phyloP scores from a whole-genome alignment of 2,329 filamentous ascomycete species.

The Sporothrix mexicana region DNA sequence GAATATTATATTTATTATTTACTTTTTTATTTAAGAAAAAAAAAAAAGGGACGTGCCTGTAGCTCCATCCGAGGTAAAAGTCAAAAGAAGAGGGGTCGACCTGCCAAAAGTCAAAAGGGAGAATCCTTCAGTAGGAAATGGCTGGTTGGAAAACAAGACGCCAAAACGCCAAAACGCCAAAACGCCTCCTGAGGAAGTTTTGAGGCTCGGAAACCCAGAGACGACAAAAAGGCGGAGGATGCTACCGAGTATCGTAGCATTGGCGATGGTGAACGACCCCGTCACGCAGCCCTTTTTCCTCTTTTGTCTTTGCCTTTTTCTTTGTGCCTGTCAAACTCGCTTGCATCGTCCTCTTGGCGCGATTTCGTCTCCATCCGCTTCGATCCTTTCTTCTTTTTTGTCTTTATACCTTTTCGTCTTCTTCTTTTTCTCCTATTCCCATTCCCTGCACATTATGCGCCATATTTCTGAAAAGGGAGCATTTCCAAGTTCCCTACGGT shows the following conservation, averaged over 20 bases:
- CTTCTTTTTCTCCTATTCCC: neutral
- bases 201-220: too few species aligned
- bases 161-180: neutral
- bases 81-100: neutral
- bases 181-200: neutral
- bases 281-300: neutral
- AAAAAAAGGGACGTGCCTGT: slow-evolving; percentile 12
- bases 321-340: neutral
- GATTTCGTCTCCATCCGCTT: neutral
- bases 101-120: neutral
- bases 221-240: neutral
- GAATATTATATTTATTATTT: neutral
- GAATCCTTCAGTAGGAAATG: neutral
- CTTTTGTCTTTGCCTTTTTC: neutral
- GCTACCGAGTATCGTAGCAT: neutral
- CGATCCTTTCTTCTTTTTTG: neutral
- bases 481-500: too few species aligned
- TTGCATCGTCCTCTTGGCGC: slow-evolving; percentile 22
- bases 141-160: neutral
- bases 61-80: slow-evolving; percentile 19
- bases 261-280: neutral
- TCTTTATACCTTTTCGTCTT: neutral
- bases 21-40: neutral
- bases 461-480: slow-evolving; percentile 10
- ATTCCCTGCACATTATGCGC: neutral